These are phyloP conservation scores for Phialocephala sp. DNA, from an alignment of 2,329 filamentous ascomycete genomes.

Conservation along the genomic window DNA sequence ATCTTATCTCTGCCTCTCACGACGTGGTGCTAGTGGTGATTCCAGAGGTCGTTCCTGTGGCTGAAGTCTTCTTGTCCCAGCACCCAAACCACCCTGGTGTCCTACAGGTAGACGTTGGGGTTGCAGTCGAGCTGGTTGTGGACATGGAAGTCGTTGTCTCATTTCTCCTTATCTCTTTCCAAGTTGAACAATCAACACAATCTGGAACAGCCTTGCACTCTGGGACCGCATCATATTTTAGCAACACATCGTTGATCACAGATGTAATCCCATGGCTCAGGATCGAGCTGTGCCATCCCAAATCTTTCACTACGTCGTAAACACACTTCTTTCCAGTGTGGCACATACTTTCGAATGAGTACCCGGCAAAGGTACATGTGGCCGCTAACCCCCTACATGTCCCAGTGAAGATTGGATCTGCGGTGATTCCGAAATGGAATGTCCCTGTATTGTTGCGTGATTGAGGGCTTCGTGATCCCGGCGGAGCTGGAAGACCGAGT, in stretches of 20 bases:
- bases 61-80: slow-evolving; percentile 48
- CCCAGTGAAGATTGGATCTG: slow-evolving; percentile 91
- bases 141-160: slow-evolving; percentile 75
- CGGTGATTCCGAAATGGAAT: slow-evolving; percentile 91
- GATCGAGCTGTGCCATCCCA: slow-evolving; percentile 88
- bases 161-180: slow-evolving; percentile 95
- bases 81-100: slow-evolving; percentile 78
- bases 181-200: slow-evolving; percentile 85
- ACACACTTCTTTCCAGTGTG: slow-evolving; percentile 85
- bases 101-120: slow-evolving; percentile 80
- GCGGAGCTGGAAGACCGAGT: slow-evolving; percentile 83
- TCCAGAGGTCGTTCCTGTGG: slow-evolving; percentile 26
- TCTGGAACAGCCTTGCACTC: slow-evolving; percentile 74
- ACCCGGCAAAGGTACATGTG: slow-evolving; percentile 83
- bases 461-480: slow-evolving; percentile 65
- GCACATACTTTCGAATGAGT: slow-evolving; percentile 86
- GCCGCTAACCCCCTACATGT: slow-evolving; percentile 87
- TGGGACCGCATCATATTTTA: slow-evolving; percentile 80
- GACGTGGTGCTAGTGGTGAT: slow-evolving; percentile 38
- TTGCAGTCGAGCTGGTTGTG: slow-evolving; percentile 61
- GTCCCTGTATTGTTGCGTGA: slow-evolving; percentile 72
- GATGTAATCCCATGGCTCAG: slow-evolving; percentile 86
- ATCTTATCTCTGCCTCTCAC: slow-evolving; percentile 23
- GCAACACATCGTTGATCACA: slow-evolving; percentile 84
- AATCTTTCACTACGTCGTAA: slow-evolving; percentile 88